phyloP scores from a whole-genome alignment of 768 basidiomycete species.

The Sarcodon sp. region DNA sequence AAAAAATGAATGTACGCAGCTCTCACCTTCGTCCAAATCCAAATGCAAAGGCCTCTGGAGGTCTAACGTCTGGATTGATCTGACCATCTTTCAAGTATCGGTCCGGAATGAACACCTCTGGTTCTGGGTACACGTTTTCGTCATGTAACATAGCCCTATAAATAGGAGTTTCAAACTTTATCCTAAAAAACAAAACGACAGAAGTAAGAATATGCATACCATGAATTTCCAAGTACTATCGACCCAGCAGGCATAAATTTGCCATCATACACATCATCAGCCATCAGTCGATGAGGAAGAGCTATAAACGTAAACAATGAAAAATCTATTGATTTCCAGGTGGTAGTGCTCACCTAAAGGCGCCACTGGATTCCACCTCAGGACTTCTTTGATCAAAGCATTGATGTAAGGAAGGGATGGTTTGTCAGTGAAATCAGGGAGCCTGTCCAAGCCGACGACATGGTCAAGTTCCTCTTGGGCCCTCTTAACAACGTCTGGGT shows the following conservation, averaged over 20 bases:
- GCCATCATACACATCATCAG: conserved; percentile 10
- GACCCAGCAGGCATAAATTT: conserved; percentile 10
- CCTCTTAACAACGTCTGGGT: conserved; percentile 21
- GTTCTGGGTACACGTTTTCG: conserved; percentile 33
- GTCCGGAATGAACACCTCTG: conserved; percentile 39
- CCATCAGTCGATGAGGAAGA: conserved; percentile 7
- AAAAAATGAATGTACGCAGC: not conserved
- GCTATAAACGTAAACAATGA: conserved; percentile 1
- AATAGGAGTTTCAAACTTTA: not conserved
- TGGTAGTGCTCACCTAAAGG: conserved; percentile 9
- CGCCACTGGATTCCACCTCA: conserved; percentile 12
- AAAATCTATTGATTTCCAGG: not conserved
- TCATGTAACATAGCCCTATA: conserved; percentile 19
- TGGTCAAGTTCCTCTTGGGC: conserved; percentile 30
- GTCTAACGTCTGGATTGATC: not conserved
- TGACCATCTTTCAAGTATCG: conserved; percentile 24
- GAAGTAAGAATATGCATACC: conserved; percentile 4
- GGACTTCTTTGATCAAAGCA: conserved; percentile 20
- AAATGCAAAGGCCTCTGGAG: conserved; percentile 1
- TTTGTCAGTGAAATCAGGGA: conserved; percentile 22
- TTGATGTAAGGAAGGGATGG: conserved; percentile 22
- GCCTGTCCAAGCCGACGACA: conserved; percentile 18
- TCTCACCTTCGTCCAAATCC: conserved; percentile 7
- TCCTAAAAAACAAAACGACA: not conserved
- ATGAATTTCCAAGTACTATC: conserved; percentile 7